Evolutionary conservation across 768 basidiomycete genomes (phyloP).

Genomic region (Leccinum uliginosum): DNA sequence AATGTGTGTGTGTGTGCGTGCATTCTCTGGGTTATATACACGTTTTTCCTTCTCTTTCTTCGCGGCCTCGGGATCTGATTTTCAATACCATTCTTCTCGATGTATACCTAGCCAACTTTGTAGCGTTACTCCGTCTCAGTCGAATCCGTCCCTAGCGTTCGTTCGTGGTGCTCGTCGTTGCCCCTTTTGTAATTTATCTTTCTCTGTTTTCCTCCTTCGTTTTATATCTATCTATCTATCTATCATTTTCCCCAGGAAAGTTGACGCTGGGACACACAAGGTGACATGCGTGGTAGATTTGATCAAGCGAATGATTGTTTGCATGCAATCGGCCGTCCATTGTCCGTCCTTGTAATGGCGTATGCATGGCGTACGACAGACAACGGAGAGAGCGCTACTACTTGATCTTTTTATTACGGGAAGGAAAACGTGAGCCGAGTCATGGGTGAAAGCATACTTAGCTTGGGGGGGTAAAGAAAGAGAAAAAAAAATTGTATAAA

Average conservation of each 20-base stretch:
- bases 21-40: background rate
- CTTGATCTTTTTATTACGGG: background rate
- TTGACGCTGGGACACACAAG: background rate
- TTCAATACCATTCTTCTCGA: conserved; percentile 16
- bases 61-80: conserved; percentile 1
- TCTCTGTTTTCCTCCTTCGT: background rate
- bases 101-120: conserved; percentile 39
- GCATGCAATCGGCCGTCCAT: background rate
- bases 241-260: background rate
- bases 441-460: conserved; percentile 11
- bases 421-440: conserved; percentile 5
- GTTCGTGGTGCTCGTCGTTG: background rate
- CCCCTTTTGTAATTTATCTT: background rate
- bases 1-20: background rate
- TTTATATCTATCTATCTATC: background rate
- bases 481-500: background rate
- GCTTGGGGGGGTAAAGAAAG: background rate
- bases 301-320: background rate
- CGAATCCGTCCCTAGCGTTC: background rate
- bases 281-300: background rate
- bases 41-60: background rate
- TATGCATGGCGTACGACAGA: conserved; percentile 12
- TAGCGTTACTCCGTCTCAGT: conserved; percentile 31
- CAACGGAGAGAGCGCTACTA: conserved; percentile 11
- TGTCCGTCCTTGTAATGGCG: background rate